Base-by-base conservation (phyloP, 192 early-diverging fungal genomes). In the Coemansia sp. region DNA sequence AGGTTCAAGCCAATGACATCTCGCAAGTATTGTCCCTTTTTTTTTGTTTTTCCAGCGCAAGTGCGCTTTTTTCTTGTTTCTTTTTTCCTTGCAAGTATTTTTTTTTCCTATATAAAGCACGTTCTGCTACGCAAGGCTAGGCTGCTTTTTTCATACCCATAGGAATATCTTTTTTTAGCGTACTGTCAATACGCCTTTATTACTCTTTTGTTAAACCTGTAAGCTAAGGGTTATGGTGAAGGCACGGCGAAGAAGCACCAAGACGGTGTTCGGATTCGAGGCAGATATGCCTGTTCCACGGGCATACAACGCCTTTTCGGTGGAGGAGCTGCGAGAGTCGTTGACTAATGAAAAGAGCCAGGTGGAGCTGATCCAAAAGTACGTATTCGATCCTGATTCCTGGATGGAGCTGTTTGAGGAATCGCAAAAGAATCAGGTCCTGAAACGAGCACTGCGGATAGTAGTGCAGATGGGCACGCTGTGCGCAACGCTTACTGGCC, bases 381-480 rank as follows among this genome's bases (percentile, higher is more conserved):
- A 61, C 47, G 47, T 69, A 5, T 70, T 66, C 51, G 73, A 77
- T 36, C 63, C 68, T 20, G 68, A 69, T 31, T 50, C 51, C 10
- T 77, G 73, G 73, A 36, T 56, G 35, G 63, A 59, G 54, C 51
- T 70, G 48, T 77, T 70, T 23, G 36, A 21, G 14, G 72, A 75
- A 53, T 58, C 59, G 47, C 63, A 53, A 20, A 77, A 70, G 59
- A 77, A 77, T 59, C 59, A 61, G 14, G 73, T 70, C 21, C 47
- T 66, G 43, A 77, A 77, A 48, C 73, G 73, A 0, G 66, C 67
- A 6, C 60, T 77, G 52, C 67, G 73, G 66, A 60, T 77, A 57
- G 43, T 77, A 8, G 73, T 77, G 16, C 73, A 77, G 59, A 70
- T 77, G 66, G 73, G 73, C 55, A 77, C 73, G 8, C 42, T 70